Base-by-base conservation (phyloP, 495 filamentous ascomycete genomes). In the Elaphomyces granulatus region DNA sequence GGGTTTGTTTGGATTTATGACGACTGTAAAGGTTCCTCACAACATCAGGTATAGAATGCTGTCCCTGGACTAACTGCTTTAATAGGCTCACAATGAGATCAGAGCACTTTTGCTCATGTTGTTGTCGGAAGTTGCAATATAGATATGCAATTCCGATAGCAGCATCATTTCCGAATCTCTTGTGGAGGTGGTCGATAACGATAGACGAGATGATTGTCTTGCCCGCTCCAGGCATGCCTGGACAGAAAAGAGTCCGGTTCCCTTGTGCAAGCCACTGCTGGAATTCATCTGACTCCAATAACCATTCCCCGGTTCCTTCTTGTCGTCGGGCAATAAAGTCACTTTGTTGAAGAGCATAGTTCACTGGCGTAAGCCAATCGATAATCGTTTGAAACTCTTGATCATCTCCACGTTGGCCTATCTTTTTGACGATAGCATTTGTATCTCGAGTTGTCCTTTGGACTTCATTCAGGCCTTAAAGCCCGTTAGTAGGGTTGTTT, bases 241-340 rank as follows among this genome's bases (percentile, higher is more conserved):
- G 48, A 41, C 56, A 69, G 28, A 56, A 64, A 4, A 65, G 42
- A 1, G 53, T 64, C 36, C 6, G n/a, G n/a, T n/a, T 64, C 36
- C 6, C n/a, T 33, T 0, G 43, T n/a, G 44, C 34, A 1, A 60
- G 2, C 66, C 66, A 70, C 1, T 15, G 15, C 14, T 42, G 44
- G 38, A 54, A 73, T 7, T 55, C 45, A 0, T 34, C 16, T 3
- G 55, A 56, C 3, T 65, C 35, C 2, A 70, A 45, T 20, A 74
- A 43, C 66, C 63, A 74, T 41, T 53, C 38, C 0, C 66, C 58
- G 1, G 63, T 68, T 12, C 53, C 61, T 20, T 47, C 23, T 15
- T 67, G 54, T 16, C 55, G 49, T 8, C 20, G 2, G 3, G 15
- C 15, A 4, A 47, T 12, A n/a, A 41, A 23, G 14, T 47, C 36